Conservation (phyloP, 2,329 filamentous ascomycete species). For the Scytalidium sp. region DNA sequence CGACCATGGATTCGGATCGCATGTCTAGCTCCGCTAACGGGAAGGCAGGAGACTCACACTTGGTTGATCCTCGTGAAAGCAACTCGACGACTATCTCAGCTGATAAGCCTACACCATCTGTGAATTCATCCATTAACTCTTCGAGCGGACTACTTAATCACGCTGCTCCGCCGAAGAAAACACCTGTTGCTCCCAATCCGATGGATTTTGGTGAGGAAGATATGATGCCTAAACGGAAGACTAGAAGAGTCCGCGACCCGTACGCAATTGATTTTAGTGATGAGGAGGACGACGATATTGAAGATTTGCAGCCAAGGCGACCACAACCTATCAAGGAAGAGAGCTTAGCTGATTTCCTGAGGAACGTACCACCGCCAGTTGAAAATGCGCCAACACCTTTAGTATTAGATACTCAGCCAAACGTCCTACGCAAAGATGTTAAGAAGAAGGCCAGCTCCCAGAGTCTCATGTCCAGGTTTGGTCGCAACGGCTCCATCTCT, state of each 20-base stretch:
- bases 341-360: constrained; percentile 71
- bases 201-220: constrained; percentile 24
- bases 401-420: neutral
- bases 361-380: constrained; percentile 64
- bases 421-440: constrained; percentile 31
- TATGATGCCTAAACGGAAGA: constrained; percentile 68
- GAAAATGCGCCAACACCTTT: constrained; percentile 25
- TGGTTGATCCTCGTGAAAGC: constrained; percentile 52
- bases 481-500: constrained; percentile 23
- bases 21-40: constrained; percentile 53
- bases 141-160: constrained; percentile 63
- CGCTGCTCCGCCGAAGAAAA: constrained; percentile 31
- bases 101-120: constrained; percentile 47
- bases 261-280: constrained; percentile 83
- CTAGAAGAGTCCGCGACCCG: constrained; percentile 77
- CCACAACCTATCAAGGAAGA: constrained; percentile 46
- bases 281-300: constrained; percentile 31
- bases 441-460: constrained; percentile 65
- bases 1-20: constrained; percentile 83
- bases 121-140: constrained; percentile 65
- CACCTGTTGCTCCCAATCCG: constrained; percentile 9
- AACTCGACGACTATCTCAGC: constrained; percentile 34
- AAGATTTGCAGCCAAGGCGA: constrained; percentile 10
- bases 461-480: constrained; percentile 59
- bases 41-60: constrained; percentile 53